Base-by-base conservation (phyloP, 2,329 filamentous ascomycete species). In the Zasmidium cellare region DNA sequence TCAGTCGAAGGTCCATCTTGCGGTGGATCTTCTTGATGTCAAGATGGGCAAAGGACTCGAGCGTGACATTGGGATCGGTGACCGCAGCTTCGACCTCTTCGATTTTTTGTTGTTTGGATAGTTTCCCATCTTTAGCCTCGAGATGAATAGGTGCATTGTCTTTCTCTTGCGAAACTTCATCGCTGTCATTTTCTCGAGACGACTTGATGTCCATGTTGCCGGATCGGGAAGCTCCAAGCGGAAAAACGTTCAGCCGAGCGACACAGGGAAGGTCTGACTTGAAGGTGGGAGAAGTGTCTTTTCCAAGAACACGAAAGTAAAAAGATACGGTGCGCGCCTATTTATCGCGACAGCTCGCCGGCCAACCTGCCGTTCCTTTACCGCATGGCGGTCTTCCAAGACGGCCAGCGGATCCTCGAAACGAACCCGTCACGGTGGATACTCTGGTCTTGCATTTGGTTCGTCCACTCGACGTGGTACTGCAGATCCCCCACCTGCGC, bases 1-100 rank as follows among this genome's bases (percentile, higher is more conserved):
- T 60, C 2, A 77, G 50, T 18, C 49, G 54, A 2, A 55, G 5
- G 44, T 62, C 59, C 19, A 62, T 55, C 51, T 53, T 59, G 5
- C 51, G 53, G 3, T 35, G 44, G 28, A 55, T 55, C 46, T 49
- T 55, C 19, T 54, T 28, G 41, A 55, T 55, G 46, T 48, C 44
- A 9, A 55, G 53, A 48, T 55, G 53, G 9, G 53, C n/a, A 28
- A 55, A 55, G 11, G 53, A 48, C 14, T 35, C 45, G 18, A 55
- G 46, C 16, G 53, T 48, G 44, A 48, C 46, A 38, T 31, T 20
- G 7, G 44, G 23, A 9, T 47, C 22, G 45, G 28, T 38, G 28
- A 55, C 28, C 23, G 28, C 19, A 14, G 45, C 28, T n/a, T 48
- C 35, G 24, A 48, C 22, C 22, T 41, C 22, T 6, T 24, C 6